Evolutionary conservation across 345 rosid species (phyloP).

Genomic region (Laguncularia racemosa): DNA sequence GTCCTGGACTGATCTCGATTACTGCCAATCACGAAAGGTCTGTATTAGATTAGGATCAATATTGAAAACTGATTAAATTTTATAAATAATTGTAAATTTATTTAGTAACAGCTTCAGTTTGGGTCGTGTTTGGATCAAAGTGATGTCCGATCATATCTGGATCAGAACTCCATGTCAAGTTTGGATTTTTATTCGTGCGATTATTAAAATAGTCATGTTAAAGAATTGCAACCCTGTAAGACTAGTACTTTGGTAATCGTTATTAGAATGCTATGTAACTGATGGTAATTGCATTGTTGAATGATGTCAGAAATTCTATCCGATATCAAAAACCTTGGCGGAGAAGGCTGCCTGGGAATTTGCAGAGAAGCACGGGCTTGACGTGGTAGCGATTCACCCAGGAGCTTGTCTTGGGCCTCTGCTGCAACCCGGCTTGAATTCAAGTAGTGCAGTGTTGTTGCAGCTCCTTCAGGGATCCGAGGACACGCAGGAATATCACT

Average conservation of each 20-base stretch:
- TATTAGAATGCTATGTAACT: background rate
- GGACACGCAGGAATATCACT: slow-evolving; percentile 60
- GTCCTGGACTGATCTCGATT: slow-evolving; percentile 77
- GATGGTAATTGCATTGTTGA: background rate
- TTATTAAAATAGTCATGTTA: too few species aligned
- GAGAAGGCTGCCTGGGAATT: slow-evolving; percentile 81
- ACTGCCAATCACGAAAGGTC: slow-evolving; percentile 60
- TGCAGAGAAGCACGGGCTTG: slow-evolving; percentile 47
- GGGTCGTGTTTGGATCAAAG: too few species aligned
- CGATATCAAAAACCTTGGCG: slow-evolving; percentile 72
- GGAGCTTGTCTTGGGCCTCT: slow-evolving; percentile 69
- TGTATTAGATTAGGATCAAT: background rate
- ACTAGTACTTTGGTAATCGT: background rate
- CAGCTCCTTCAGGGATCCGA: slow-evolving; percentile 60
- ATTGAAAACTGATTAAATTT: background rate
- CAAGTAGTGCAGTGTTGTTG: slow-evolving; percentile 61
- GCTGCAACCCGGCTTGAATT: slow-evolving; percentile 62
- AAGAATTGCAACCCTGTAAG: background rate
- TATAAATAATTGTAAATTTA: too few species aligned
- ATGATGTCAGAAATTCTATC: slow-evolving; percentile 59
- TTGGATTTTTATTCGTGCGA: too few species aligned
- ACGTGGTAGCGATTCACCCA: slow-evolving; percentile 71
- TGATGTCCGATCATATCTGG: too few species aligned
- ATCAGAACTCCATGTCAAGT: too few species aligned
- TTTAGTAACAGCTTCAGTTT: too few species aligned